Conservation (phyloP, 2,329 filamentous ascomycete species). For the Arthroderma uncinatum region DNA sequence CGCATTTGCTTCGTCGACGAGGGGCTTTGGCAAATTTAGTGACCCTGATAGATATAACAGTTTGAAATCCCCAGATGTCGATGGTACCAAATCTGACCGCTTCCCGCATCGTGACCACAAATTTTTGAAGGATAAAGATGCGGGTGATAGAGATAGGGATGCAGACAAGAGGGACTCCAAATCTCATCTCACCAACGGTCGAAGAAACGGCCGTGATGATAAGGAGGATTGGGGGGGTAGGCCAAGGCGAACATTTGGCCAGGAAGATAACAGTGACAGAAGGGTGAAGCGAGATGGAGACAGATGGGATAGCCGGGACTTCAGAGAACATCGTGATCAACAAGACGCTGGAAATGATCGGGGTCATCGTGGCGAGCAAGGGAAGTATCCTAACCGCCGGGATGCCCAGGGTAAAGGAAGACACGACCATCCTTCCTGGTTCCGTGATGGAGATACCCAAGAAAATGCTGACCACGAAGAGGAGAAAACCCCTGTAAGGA, state of each 20-base stretch:
- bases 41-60: slow-evolving; percentile 35
- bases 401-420: slow-evolving; percentile 56
- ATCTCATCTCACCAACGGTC: slow-evolving; percentile 23
- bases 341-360: slow-evolving; percentile 41
- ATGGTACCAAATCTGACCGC: slow-evolving; percentile 47
- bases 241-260: slow-evolving; percentile 30
- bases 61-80: slow-evolving; percentile 45
- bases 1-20: slow-evolving; percentile 66
- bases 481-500: slow-evolving; percentile 41
- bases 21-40: slow-evolving; percentile 39
- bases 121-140: slow-evolving; percentile 28
- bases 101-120: slow-evolving; percentile 43
- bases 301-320: slow-evolving; percentile 33
- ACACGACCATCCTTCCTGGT: slow-evolving; percentile 60
- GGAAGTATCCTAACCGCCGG: slow-evolving; percentile 46
- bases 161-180: slow-evolving; percentile 30
- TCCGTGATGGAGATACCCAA: slow-evolving; percentile 45
- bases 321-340: slow-evolving; percentile 45
- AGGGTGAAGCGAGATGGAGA: slow-evolving; percentile 33
- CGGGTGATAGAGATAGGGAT: slow-evolving; percentile 19
- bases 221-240: slow-evolving; percentile 34
- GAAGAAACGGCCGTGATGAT: slow-evolving; percentile 27
- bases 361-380: slow-evolving; percentile 42
- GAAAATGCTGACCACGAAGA: slow-evolving; percentile 27
- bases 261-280: slow-evolving; percentile 32